phyloP scores from a whole-genome alignment of 2,329 filamentous ascomycete genomes.

The Scedosporium apiospermum region DNA sequence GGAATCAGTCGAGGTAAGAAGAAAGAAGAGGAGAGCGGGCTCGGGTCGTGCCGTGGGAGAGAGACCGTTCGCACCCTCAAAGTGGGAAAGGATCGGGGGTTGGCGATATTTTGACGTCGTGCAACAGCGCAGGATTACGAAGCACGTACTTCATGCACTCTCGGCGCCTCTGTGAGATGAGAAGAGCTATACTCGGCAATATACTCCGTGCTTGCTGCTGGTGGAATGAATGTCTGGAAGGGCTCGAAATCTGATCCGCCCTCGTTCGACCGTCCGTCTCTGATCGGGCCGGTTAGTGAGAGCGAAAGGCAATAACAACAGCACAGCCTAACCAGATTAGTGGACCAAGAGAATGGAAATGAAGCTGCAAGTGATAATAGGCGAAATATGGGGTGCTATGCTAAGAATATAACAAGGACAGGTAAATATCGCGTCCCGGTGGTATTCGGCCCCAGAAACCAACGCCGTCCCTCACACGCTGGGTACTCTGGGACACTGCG shows the following conservation, averaged over 20 bases:
- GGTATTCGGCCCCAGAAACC: neutral
- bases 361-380: slow-evolving; percentile 2
- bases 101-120: too few species aligned
- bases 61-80: neutral
- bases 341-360: slow-evolving; percentile 4
- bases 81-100: neutral
- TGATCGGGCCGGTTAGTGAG: slow-evolving; percentile 3
- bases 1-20: neutral
- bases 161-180: neutral
- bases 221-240: neutral
- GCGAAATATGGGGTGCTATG: slow-evolving; percentile 9
- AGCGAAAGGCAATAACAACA: neutral
- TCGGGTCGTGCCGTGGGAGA: neutral
- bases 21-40: neutral
- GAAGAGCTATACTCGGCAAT: neutral
- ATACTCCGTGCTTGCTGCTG: neutral
- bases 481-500: too few species aligned
- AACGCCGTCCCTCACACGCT: neutral
- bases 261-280: neutral
- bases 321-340: neutral
- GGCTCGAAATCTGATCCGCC: neutral
- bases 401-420: neutral
- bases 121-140: too few species aligned
- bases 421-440: neutral
- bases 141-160: too few species aligned